Evolutionary conservation across 2,329 filamentous ascomycete species (phyloP).

Genomic region (Sarocladium kiliense): DNA sequence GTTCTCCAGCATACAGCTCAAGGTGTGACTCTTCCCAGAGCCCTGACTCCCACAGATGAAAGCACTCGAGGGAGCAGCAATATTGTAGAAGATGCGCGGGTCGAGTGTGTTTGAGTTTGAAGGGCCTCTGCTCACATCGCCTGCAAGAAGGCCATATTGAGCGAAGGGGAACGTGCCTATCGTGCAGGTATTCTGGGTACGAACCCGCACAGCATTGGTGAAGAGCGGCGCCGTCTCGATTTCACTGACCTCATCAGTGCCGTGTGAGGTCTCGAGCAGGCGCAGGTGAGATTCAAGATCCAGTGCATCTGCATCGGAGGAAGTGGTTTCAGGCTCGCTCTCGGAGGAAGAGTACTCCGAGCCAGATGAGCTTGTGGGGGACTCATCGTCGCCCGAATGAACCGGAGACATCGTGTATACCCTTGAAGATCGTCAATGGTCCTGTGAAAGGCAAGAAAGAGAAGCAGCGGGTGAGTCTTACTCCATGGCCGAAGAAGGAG

Average conservation of each 20-base stretch:
- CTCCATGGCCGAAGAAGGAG: neutral
- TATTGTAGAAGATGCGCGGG: slow-evolving; percentile 38
- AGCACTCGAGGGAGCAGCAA: slow-evolving; percentile 46
- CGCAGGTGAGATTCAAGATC: slow-evolving; percentile 12
- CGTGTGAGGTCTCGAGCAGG: slow-evolving; percentile 14
- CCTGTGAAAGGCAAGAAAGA: neutral
- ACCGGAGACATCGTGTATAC: neutral
- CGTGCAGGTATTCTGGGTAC: neutral
- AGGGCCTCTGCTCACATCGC: neutral
- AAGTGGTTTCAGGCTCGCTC: neutral
- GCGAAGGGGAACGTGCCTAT: neutral
- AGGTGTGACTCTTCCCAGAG: slow-evolving; percentile 58
- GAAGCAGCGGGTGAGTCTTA: neutral
- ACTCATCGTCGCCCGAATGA: neutral
- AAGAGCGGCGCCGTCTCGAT: slow-evolving; percentile 25
- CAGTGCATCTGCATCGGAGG: neutral
- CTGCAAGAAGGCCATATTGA: slow-evolving; percentile 9
- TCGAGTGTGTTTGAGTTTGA: slow-evolving; percentile 11
- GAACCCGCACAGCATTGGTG: slow-evolving; percentile 20
- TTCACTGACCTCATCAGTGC: slow-evolving; percentile 15
- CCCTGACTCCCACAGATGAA: slow-evolving; percentile 63
- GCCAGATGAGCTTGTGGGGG: neutral
- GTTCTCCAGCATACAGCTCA: slow-evolving; percentile 52
- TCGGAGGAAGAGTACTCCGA: neutral
- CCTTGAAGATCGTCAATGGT: neutral